Conservation (phyloP, 2,329 filamentous ascomycete species). For the Macroventuria anomochaeta region DNA sequence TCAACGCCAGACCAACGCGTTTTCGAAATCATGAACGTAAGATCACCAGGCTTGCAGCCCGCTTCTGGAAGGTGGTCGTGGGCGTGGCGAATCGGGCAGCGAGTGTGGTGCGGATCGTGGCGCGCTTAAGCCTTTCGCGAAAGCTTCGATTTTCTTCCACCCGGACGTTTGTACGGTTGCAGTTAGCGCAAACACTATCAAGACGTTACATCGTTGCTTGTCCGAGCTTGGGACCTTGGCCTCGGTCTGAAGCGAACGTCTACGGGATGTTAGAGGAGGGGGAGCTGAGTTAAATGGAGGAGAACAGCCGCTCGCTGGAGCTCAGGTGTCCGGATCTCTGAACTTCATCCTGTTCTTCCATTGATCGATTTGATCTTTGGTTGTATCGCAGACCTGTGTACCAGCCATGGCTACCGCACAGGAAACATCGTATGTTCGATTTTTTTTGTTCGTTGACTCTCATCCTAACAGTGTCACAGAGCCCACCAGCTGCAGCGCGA, state of each 20-base stretch:
- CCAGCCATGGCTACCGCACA: conserved; percentile 36
- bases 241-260: conserved; percentile 22
- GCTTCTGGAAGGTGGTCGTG: conserved; percentile 35
- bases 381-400: conserved; percentile 12
- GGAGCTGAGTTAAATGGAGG: conserved; percentile 34
- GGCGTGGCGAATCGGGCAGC: conserved; percentile 11
- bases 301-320: conserved; percentile 15
- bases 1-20: conserved; percentile 6
- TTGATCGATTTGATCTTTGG: conserved; percentile 20
- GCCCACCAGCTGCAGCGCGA: conserved; percentile 41
- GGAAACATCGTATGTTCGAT: conserved; percentile 37
- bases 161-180: conserved; percentile 19
- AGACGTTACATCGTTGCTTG: conserved; percentile 45
- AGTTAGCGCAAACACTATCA: conserved; percentile 28
- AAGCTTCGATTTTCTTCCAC: conserved; percentile 34
- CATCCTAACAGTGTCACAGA: conserved; percentile 24
- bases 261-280: conserved; percentile 13
- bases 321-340: conserved; percentile 22
- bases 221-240: conserved; percentile 26
- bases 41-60: conserved; percentile 23
- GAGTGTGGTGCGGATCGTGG: conserved; percentile 17
- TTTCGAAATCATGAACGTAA: conserved; percentile 28
- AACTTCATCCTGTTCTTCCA: conserved; percentile 13
- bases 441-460: background rate
- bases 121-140: conserved; percentile 36